Percentiles rank a stretch among this genome's conserved stretches.
Evolutionary conservation across 257 asterid genomes (phyloP).

Genomic region (Penstemon newberryi): DNA sequence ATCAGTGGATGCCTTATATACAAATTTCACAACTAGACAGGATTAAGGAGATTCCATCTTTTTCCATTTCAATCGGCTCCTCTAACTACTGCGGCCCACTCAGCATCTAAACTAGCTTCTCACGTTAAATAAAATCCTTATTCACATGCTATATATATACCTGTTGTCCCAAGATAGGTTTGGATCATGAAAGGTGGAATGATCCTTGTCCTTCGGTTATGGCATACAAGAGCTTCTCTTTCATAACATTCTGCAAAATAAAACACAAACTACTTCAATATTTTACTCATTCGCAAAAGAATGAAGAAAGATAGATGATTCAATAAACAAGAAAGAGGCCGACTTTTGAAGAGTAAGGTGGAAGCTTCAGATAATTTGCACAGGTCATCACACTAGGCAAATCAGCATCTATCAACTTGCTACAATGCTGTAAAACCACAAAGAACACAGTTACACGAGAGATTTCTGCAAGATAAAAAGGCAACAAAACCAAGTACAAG

Average conservation of each 20-base stretch:
- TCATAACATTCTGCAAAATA: conserved; percentile 72
- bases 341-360: conserved; percentile 91
- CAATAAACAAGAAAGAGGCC: conserved; percentile 1
- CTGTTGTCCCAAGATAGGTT: neutral
- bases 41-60: neutral
- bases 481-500: neutral
- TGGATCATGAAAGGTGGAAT: conserved; percentile 71
- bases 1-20: conserved; percentile 18
- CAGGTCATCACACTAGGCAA: conserved; percentile 98
- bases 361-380: conserved; percentile 90
- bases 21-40: neutral
- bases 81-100: conserved; percentile 14
- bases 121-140: conserved; percentile 33
- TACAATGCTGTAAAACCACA: conserved; percentile 61
- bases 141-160: conserved; percentile 46
- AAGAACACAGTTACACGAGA: neutral
- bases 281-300: neutral
- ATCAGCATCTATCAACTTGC: conserved; percentile 58
- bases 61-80: conserved; percentile 27
- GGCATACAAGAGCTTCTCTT: conserved; percentile 80
- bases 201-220: conserved; percentile 95
- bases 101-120: conserved; percentile 21
- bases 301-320: neutral
- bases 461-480: neutral
- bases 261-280: neutral